phyloP scores from a whole-genome alignment of 1,284 basidiomycete genomes.

The Melanopsichium pennsylvanicum region DNA sequence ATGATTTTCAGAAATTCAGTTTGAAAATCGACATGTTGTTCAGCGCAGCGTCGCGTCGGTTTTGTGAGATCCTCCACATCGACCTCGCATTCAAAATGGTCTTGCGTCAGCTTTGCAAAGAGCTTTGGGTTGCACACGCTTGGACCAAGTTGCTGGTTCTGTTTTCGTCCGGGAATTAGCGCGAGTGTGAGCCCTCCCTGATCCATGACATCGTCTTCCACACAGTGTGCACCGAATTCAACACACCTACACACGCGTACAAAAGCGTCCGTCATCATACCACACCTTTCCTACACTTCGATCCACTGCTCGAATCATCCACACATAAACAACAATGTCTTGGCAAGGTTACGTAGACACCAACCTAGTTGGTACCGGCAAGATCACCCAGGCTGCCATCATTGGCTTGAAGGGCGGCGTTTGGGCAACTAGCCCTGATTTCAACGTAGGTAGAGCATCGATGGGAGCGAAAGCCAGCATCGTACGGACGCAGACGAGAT shows the following conservation, averaged over 20 bases:
- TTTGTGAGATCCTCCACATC: constrained; percentile 8
- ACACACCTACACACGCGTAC: no score
- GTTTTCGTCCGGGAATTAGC: constrained; percentile 11
- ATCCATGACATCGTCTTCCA: constrained; percentile 2
- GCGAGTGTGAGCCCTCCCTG: background rate
- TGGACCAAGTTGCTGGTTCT: constrained; percentile 1
- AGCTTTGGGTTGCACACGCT: background rate
- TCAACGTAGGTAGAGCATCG: constrained; percentile 74
- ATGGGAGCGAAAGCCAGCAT: no score
- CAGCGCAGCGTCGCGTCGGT: background rate
- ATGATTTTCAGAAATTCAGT: background rate
- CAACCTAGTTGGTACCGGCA: constrained; percentile 81
- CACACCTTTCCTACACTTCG: background rate
- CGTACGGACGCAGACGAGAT: no score
- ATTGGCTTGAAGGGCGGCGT: constrained; percentile 83
- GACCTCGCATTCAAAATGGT: background rate
- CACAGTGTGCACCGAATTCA: constrained; percentile 1
- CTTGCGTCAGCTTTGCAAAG: constrained; percentile 1
- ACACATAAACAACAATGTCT: constrained; percentile 43
- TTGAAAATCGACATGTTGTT: background rate
- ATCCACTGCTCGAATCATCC: background rate
- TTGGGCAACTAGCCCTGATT: constrained; percentile 82
- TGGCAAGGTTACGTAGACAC: constrained; percentile 82
- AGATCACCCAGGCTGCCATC: constrained; percentile 82
- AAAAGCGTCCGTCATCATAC: no score